Conservation (phyloP, 331 rosid genomes). For the Malus hybrid region DNA sequence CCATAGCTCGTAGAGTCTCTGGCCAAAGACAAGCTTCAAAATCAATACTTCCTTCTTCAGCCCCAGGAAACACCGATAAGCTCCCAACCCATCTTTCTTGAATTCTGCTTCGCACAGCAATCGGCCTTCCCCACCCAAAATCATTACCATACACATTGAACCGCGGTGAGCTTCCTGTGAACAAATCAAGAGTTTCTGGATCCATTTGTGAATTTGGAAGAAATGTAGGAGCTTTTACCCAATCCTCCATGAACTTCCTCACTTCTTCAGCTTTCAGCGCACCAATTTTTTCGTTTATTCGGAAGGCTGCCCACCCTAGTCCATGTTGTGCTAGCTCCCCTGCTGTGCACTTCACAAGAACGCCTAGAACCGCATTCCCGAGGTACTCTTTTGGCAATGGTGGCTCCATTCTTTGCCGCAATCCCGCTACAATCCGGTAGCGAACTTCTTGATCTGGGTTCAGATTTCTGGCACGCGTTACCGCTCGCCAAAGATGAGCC, state of each 20-base stretch:
- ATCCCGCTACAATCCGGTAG: background rate
- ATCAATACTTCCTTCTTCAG: conserved; percentile 20
- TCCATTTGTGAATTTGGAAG: background rate
- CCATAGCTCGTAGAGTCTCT: background rate
- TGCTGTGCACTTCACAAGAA: background rate
- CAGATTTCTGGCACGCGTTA: background rate
- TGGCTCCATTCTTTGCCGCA: conserved; percentile 1
- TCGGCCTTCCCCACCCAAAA: conserved; percentile 18
- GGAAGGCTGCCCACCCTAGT: conserved; percentile 16
- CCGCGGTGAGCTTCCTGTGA: conserved; percentile 10
- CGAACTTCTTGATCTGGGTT: background rate
- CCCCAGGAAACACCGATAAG: conserved; percentile 9
- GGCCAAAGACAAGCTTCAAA: conserved; percentile 12
- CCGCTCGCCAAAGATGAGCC: conserved; percentile 5
- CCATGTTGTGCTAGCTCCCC: background rate
- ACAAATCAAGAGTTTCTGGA: background rate
- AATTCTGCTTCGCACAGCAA: conserved; percentile 5
- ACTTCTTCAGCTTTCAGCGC: background rate
- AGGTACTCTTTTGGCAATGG: background rate
- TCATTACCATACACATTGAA: conserved; percentile 12
- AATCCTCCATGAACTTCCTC: background rate
- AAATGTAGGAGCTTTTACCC: conserved; percentile 13
- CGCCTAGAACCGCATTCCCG: background rate
- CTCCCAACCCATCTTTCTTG: background rate
- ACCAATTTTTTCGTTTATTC: conserved; percentile 18